Evolutionary conservation across 352 stramenopile genomes (phyloP).

Genomic region (Globisporangium ultimum): DNA sequence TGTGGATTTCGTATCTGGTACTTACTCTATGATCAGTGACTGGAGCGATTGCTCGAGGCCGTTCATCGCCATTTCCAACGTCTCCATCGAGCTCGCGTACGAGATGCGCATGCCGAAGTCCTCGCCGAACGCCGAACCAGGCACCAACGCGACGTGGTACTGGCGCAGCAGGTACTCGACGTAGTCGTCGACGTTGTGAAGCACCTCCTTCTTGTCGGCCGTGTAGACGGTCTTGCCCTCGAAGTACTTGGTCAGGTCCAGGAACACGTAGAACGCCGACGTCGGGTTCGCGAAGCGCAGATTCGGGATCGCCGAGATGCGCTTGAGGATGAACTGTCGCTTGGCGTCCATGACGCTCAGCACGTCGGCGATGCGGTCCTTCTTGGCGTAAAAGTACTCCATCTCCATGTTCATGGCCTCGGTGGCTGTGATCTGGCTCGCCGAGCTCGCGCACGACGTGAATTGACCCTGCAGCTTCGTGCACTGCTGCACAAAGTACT

Average conservation of each 20-base stretch:
- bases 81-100: constrained; percentile 93
- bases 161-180: constrained; percentile 92
- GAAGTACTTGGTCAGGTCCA: constrained; percentile 87
- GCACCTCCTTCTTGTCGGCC: constrained; percentile 20
- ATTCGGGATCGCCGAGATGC: constrained; percentile 81
- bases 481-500: constrained; percentile 81
- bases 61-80: constrained; percentile 59
- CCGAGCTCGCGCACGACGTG: constrained; percentile 92
- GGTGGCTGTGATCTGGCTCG: constrained; percentile 90
- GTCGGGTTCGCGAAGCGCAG: constrained; percentile 85
- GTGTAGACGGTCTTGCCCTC: constrained; percentile 47
- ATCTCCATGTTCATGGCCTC: constrained; percentile 88
- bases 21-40: constrained; percentile 47
- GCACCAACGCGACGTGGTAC: constrained; percentile 91
- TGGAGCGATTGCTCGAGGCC: constrained; percentile 48
- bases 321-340: constrained; percentile 88
- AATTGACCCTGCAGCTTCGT: constrained; percentile 95
- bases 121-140: constrained; percentile 95
- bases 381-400: constrained; percentile 46
- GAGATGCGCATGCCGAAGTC: constrained; percentile 91
- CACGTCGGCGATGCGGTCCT: constrained; percentile 51
- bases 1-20: neutral
- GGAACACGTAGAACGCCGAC: constrained; percentile 95
- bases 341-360: constrained; percentile 73
- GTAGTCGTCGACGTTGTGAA: constrained; percentile 59